Base-by-base conservation (phyloP, 164 flowering plant genomes). In the Vitis rupestris region DNA sequence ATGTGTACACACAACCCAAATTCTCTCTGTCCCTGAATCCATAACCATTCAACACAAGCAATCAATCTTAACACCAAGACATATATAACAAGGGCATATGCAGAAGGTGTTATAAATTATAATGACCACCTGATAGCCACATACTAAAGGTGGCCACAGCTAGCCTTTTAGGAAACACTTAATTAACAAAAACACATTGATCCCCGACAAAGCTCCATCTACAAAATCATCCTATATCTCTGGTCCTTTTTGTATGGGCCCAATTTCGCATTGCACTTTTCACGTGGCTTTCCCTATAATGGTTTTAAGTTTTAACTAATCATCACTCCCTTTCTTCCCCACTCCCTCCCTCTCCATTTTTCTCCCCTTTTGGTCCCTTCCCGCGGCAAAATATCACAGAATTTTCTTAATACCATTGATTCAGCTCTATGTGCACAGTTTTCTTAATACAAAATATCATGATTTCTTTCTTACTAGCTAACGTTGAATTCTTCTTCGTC, bases 261-360 rank as follows among this genome's bases (percentile, higher is more conserved):
- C 31, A 27, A 59, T 27, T 59, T 17, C 61, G 27, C 27, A 27
- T 4, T 54, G 54, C 66, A 61, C 73, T 64, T 70, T 70, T 55
- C 73, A 70, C 73, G 73, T 70, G 73, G 54, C 73, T 63, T 63
- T 53, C n/a, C 27, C 37, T 30, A 0, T 11, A 31, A n/a, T 61
- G 44, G 44, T 37, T 37, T 31, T 31, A 31, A 31, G 37, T 31
- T 31, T 37, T 37, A 37, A 37, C 44, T 37, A 37, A 37, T 37
- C 44, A 37, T 37, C 44, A 37, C 44, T 6, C 7, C 44, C 4
- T 37, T 37, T 37, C 44, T 23, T 23, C 27, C 27, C 27, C 27
- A 23, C 27, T 23, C 27, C 27, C 27, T 23, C 27, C 27, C 2
- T 23, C 27, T 23, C 27, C 27, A 23, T 23, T 23, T 23, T 23